These are phyloP conservation scores for Camelina laxa DNA, from an alignment of 345 rosid species.

Conservation along the genomic window DNA sequence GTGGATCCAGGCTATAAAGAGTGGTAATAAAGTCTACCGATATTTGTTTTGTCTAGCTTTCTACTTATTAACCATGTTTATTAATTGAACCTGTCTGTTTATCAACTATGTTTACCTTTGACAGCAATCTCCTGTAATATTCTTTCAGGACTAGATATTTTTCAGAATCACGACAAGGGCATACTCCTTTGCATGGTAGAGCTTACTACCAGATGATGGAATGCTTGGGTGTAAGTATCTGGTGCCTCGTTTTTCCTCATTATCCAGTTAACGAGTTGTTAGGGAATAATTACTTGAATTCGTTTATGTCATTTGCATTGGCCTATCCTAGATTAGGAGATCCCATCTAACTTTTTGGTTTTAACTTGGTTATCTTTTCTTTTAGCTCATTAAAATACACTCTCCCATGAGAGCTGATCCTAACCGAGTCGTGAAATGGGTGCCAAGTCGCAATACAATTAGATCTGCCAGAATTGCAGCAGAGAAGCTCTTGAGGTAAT, in stretches of 20 bases:
- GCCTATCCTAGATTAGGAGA: constrained; percentile 4
- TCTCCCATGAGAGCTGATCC: constrained; percentile 92
- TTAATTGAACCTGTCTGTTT: background rate
- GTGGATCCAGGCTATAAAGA: constrained; percentile 97
- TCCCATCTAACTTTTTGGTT: constrained; percentile 6
- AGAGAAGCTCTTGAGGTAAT: constrained; percentile 82
- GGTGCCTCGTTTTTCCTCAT: constrained; percentile 5
- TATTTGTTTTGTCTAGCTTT: background rate
- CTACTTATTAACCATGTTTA: background rate
- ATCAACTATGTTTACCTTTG: background rate
- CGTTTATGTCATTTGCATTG: constrained; percentile 9
- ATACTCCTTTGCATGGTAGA: constrained; percentile 96
- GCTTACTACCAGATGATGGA: constrained; percentile 99
- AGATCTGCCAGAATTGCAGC: constrained; percentile 83
- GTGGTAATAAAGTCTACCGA: constrained; percentile 60
- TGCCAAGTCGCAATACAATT: constrained; percentile 65
- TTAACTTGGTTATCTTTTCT: constrained; percentile 32
- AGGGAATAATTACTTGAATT: background rate
- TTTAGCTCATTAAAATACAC: constrained; percentile 90
- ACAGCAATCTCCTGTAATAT: constrained; percentile 3
- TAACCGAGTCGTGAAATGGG: constrained; percentile 69
- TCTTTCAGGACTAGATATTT: constrained; percentile 91
- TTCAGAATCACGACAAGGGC: constrained; percentile 95
- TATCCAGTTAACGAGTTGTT: constrained; percentile 6
- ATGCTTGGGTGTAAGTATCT: constrained; percentile 85